Percentiles rank a stretch among this genome's conserved stretches.
phyloP scores from a whole-genome alignment of 129 eudicot species.

The Solidago caesia region DNA sequence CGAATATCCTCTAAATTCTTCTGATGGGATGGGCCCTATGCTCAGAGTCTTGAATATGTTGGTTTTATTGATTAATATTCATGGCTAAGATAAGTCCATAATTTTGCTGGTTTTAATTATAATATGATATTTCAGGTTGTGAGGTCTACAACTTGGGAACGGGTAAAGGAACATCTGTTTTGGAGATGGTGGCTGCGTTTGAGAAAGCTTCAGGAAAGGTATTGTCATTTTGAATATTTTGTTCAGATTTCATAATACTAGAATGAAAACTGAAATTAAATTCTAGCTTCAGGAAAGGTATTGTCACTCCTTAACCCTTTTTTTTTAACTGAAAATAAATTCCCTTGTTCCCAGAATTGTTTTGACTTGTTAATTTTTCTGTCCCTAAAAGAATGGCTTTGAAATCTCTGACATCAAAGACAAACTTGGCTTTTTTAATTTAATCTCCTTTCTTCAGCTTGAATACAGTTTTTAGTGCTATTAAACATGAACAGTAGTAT shows the following conservation, averaged over 20 bases:
- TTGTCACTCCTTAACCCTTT: too few species aligned
- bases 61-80: neutral
- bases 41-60: neutral
- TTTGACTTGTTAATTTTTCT: neutral
- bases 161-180: slow-evolving; percentile 89
- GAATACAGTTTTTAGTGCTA: neutral
- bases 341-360: neutral
- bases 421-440: neutral
- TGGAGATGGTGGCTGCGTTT: slow-evolving; percentile 94
- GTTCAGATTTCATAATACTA: neutral
- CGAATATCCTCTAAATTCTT: neutral
- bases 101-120: slow-evolving; percentile 5
- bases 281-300: too few species aligned
- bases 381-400: neutral
- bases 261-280: neutral
- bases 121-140: slow-evolving; percentile 50
- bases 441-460: neutral
- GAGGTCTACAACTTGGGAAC: slow-evolving; percentile 92
- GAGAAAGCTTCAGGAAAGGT: slow-evolving; percentile 93
- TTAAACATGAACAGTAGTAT: neutral
- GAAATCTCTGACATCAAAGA: neutral
- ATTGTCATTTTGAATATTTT: slow-evolving; percentile 9
- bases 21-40: neutral
- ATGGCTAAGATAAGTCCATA: neutral
- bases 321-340: neutral